Conservation (phyloP, 768 basidiomycete species). For the Xerocomus spinulosus region DNA sequence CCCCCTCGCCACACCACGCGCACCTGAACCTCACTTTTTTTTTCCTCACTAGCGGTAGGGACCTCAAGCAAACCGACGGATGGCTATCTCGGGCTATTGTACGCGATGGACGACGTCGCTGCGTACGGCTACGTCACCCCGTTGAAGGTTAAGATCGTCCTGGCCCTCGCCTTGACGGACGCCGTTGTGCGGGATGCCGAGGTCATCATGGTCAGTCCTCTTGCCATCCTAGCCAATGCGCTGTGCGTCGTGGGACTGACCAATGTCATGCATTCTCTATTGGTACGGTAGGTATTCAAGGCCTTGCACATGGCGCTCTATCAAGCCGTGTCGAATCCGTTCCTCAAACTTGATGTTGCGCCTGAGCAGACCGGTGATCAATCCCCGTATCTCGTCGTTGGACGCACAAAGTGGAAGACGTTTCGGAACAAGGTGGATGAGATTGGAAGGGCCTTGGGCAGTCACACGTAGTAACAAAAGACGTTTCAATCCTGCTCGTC, state of each 20-base stretch:
- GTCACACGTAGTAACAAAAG: constrained; percentile 24
- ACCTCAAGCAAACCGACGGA: constrained; percentile 60
- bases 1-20: constrained; percentile 6
- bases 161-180: constrained; percentile 77
- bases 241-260: neutral
- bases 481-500: neutral
- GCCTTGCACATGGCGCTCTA: constrained; percentile 88
- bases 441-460: constrained; percentile 58
- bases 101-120: constrained; percentile 89
- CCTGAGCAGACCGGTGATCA: constrained; percentile 48
- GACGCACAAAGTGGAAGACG: constrained; percentile 61
- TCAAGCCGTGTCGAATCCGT: constrained; percentile 79
- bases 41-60: constrained; percentile 23
- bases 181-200: constrained; percentile 78
- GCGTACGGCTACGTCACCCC: constrained; percentile 92
- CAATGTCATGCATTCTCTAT: neutral
- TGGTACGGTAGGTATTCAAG: constrained; percentile 69
- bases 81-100: constrained; percentile 80
- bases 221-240: neutral
- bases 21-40: neutral
- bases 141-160: constrained; percentile 79
- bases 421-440: constrained; percentile 74
- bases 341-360: constrained; percentile 60
- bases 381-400: constrained; percentile 52
- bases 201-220: constrained; percentile 57